Base-by-base conservation (phyloP, 306 rosid genomes). In the Oxytropis ochrocephala region DNA sequence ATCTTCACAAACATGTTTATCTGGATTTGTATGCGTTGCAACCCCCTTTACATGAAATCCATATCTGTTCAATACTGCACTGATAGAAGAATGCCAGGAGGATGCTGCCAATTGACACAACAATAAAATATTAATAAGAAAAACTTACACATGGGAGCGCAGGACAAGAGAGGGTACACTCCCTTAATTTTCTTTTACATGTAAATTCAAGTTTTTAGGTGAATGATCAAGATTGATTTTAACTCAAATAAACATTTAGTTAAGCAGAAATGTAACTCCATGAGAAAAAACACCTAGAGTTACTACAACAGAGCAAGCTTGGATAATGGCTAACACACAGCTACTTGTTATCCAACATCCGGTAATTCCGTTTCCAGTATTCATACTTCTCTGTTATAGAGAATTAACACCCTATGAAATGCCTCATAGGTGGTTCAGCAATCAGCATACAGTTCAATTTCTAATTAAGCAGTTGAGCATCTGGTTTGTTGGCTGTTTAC, bases 21-120 rank as follows among this genome's bases (percentile, higher is more conserved):
- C 44, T 61, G 83, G 80, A 79, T 67, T 78, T 48, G 85, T 50
- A 19, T 64, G 72, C 0, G 86, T 76, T 17, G 77, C 85, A 32
- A 78, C 50, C 7, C 57, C 81, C 75, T 84, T 80, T 70, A 71
- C 56, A 24, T 5, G 68, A 29, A 88, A 57, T 42, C 73, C 83
- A 59, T 49, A 66, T 69, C 82, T 77, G 68, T 58, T 52, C 38
- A 82, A 54, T 65, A 75, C 27, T 66, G 85, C 41, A 63, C 64
- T 16, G 17, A 72, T 73, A 73, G 82, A 67, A 73, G 86, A 76
- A 74, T 67, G 77, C 69, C 79, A 46, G 73, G 85, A 65, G 38
- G 83, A 73, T 24, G 71, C 97, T 94, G 91, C 81, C 57, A 78
- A 32, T 48, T 79, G 74, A 30, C 43, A 73, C 42, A 72, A 8